Base-by-base conservation (phyloP, 306 rosid genomes). In the Comarum palustre region DNA sequence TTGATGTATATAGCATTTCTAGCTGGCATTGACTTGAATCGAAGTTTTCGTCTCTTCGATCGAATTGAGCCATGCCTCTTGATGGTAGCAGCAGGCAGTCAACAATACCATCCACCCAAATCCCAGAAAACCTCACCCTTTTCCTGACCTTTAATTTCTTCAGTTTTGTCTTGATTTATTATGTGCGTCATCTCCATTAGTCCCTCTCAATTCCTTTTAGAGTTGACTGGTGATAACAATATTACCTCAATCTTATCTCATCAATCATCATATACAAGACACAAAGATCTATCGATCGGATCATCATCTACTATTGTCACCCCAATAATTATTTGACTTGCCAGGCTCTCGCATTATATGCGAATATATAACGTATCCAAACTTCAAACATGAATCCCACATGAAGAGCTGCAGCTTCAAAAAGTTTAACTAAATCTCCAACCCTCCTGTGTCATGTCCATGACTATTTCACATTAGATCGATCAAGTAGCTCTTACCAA, bases 21-120 rank as follows among this genome's bases (percentile, higher is more conserved):
- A 64, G 77, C 57, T 48, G 78, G 55, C 82, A 73, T 20, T 52
- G 24, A 70, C 74, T 22, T 57, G 17, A 52, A 31, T 15, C 65
- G 5, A 25, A 29, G 51, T 70, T 38, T 70, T 34, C 2, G 43
- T 39, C 43, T 39, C 43, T 39, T 45, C 64, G 22, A 29, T 29
- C 61, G 32, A 55, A 22, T 4, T 13, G 17, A 55, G 58, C 73
- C 20, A 68, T n/a, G n/a, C 42, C 72, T 47, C 43, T 47, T 29
- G 25, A 36, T 52, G 50, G 48, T 51, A 34, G 64, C 47, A 27
- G 20, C 41, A 32, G 32, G 60, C 59, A 69, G 73, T 70, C 51
- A 36, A 70, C 20, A 59, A 39, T 39, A 8, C 14, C 65, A 13
- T 25, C 20, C 74, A 52, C 25, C 27, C 66, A 24, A 17, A 36